Evolutionary conservation across 2,329 filamentous ascomycete species (phyloP).

Genomic region (Pestalotiopsis fici): DNA sequence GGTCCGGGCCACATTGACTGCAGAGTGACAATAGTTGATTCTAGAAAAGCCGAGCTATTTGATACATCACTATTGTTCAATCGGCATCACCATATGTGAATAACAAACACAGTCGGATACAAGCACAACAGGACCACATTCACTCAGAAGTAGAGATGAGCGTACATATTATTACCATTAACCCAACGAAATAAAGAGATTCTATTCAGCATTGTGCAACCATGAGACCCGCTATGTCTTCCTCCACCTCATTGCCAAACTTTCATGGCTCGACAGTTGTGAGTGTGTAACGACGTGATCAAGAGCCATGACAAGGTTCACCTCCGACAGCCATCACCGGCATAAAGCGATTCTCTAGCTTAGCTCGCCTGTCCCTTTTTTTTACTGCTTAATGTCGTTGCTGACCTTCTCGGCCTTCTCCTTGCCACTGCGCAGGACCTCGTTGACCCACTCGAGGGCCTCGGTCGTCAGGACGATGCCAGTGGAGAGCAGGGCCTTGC

Average conservation of each 20-base stretch:
- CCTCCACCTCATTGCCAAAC: neutral
- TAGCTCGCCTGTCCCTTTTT: neutral
- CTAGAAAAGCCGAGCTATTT: no score
- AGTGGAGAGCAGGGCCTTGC: conserved; percentile 71
- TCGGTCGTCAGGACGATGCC: conserved; percentile 68
- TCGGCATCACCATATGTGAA: no score
- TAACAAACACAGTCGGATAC: no score
- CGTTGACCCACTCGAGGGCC: conserved; percentile 61
- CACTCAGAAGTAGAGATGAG: neutral
- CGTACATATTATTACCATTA: neutral
- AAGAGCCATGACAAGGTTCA: neutral
- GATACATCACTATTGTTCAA: no score
- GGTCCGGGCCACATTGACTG: no score
- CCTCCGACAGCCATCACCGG: neutral
- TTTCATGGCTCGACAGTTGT: neutral
- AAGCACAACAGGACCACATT: neutral
- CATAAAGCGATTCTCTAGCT: no score
- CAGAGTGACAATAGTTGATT: no score
- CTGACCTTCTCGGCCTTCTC: conserved; percentile 56
- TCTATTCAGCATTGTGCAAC: conserved; percentile 3
- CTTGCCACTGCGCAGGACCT: conserved; percentile 63
- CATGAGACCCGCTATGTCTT: neutral
- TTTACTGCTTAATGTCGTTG: conserved; percentile 44
- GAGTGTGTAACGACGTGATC: neutral
- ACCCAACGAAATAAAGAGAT: neutral